Conservation (phyloP, 495 filamentous ascomycete genomes). For the Penicillium waksmanii region DNA sequence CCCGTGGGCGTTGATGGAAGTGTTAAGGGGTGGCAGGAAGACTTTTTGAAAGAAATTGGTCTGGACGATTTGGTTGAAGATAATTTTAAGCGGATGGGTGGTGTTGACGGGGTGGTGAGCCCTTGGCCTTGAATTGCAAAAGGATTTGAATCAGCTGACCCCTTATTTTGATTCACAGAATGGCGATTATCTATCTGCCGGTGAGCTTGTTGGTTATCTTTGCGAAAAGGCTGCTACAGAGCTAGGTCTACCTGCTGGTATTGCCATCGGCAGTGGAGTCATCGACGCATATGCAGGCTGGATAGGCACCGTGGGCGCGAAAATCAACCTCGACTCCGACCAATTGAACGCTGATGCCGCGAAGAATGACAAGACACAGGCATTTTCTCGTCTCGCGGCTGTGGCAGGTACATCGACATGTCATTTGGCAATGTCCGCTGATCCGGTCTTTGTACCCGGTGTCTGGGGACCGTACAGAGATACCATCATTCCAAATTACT, state of each 20-base stretch:
- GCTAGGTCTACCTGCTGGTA: slow-evolving; percentile 83
- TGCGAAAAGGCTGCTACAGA: slow-evolving; percentile 81
- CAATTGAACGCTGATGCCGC: slow-evolving; percentile 61
- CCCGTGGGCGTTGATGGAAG: slow-evolving; percentile 95
- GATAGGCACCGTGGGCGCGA: slow-evolving; percentile 98
- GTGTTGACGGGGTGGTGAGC: slow-evolving; percentile 91
- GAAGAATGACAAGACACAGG: slow-evolving; percentile 82
- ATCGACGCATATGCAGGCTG: slow-evolving; percentile 99
- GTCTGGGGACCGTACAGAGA: slow-evolving; percentile 98
- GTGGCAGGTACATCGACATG: slow-evolving; percentile 97
- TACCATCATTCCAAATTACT: slow-evolving; percentile 85
- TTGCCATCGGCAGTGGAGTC: slow-evolving; percentile 91
- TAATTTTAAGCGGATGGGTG: slow-evolving; percentile 88
- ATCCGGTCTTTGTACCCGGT: slow-evolving; percentile 88
- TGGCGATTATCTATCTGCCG: slow-evolving; percentile 85
- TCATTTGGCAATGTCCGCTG: slow-evolving; percentile 90
- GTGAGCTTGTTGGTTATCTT: slow-evolving; percentile 83
- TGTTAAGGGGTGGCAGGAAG: slow-evolving; percentile 97
- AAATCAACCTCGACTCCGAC: slow-evolving; percentile 70
- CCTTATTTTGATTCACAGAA: slow-evolving; percentile 63
- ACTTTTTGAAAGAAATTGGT: slow-evolving; percentile 85
- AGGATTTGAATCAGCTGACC: slow-evolving; percentile 1
- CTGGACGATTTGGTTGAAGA: slow-evolving; percentile 80
- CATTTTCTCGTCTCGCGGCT: slow-evolving; percentile 91
- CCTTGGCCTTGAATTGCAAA: slow-evolving; percentile 27